Conservation (phyloP, 2,329 filamentous ascomycete genomes). For the Myriangium duriaei region DNA sequence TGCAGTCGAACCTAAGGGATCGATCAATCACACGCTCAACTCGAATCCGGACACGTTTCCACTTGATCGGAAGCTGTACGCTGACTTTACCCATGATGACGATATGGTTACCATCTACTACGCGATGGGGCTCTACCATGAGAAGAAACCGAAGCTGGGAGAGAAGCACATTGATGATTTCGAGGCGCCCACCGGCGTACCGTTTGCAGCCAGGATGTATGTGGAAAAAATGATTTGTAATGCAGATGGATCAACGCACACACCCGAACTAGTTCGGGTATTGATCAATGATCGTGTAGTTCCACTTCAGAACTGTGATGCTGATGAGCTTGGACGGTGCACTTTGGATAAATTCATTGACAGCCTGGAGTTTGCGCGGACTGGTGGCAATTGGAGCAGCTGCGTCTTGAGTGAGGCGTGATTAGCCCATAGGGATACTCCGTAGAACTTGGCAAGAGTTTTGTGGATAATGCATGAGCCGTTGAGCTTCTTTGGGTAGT, state of each 20-base stretch:
- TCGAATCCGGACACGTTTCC: constrained; percentile 57
- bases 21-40: constrained; percentile 68
- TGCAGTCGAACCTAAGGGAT: constrained; percentile 60
- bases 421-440: too few relatives aligned
- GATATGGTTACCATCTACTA: constrained; percentile 66
- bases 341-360: constrained; percentile 56
- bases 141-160: constrained; percentile 41
- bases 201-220: constrained; percentile 70
- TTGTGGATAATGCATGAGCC: too few relatives aligned
- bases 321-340: constrained; percentile 60
- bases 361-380: constrained; percentile 59
- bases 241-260: constrained; percentile 22
- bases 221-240: constrained; percentile 74
- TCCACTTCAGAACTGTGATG: constrained; percentile 55
- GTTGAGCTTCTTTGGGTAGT: too few relatives aligned
- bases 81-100: constrained; percentile 89
- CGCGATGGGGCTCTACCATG: constrained; percentile 65
- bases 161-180: constrained; percentile 43
- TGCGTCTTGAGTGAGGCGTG: too few relatives aligned
- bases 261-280: constrained; percentile 62
- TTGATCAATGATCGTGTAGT: constrained; percentile 77
- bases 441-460: too few relatives aligned
- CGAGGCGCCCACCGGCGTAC: constrained; percentile 65
- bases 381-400: constrained; percentile 59
- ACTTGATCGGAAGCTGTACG: constrained; percentile 54